These are phyloP conservation scores for Termitomyces sp. DNA, from an alignment of 1,284 basidiomycete genomes.

Conservation along the genomic window DNA sequence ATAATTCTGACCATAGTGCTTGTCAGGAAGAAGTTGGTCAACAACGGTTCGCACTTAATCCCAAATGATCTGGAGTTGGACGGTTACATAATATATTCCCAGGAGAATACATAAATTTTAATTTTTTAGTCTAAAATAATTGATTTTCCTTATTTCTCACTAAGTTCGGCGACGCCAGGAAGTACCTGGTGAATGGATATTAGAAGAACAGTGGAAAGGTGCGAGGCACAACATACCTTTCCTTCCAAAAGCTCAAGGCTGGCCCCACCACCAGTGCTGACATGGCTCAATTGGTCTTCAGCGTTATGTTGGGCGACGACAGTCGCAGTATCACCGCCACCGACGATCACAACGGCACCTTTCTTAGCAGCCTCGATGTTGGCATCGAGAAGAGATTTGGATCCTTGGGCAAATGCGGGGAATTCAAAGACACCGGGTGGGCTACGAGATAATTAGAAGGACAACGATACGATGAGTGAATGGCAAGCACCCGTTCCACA, in stretches of 20 bases:
- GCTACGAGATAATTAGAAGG: slow-evolving; percentile 30
- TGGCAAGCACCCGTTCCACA: slow-evolving; percentile 87
- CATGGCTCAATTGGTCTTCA: slow-evolving; percentile 91
- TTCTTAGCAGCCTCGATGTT: slow-evolving; percentile 83
- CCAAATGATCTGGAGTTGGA: neutral
- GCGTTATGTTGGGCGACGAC: slow-evolving; percentile 78
- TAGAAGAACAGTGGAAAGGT: neutral
- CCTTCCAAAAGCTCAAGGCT: slow-evolving; percentile 95
- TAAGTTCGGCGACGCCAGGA: slow-evolving; percentile 82
- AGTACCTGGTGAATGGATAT: slow-evolving; percentile 47
- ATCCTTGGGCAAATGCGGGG: slow-evolving; percentile 85
- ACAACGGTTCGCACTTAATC: too few relatives aligned
- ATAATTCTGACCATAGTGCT: slow-evolving; percentile 78
- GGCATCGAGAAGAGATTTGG: slow-evolving; percentile 81
- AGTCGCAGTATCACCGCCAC: slow-evolving; percentile 91
- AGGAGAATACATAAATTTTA: neutral
- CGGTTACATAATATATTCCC: slow-evolving; percentile 15
- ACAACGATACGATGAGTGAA: neutral
- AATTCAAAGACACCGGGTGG: slow-evolving; percentile 99
- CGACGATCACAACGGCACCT: slow-evolving; percentile 91
- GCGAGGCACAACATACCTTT: slow-evolving; percentile 56
- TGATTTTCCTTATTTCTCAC: slow-evolving; percentile 34
- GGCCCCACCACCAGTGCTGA: slow-evolving; percentile 96
- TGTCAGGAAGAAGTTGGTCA: neutral
- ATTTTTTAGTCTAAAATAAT: slow-evolving; percentile 3